A percentile compares a stretch with the other conserved stretches of the same genome.
Conservation (phyloP, 371 early-diverging fungal genomes). For the Syncephalastrum monosporum region DNA sequence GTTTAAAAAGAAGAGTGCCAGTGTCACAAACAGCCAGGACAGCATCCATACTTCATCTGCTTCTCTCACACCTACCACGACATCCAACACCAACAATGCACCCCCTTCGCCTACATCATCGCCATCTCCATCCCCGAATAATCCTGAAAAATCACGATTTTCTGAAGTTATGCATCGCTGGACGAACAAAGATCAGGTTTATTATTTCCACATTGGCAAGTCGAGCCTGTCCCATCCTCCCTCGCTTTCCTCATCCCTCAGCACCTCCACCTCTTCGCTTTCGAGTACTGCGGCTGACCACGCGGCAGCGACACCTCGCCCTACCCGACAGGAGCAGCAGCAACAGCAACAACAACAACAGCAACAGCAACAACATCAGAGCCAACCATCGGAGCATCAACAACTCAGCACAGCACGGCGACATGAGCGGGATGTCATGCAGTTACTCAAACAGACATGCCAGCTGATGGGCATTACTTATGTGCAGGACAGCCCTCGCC, state of each 20-base stretch:
- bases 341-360: not conserved
- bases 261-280: constrained; percentile 22
- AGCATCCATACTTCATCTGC: no score
- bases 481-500: constrained; percentile 21
- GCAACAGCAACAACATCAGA: not conserved
- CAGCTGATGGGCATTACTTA: constrained; percentile 47
- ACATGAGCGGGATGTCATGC: constrained; percentile 26
- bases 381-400: constrained; percentile 7
- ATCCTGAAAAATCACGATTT: constrained; percentile 7
- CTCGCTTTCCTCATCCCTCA: constrained; percentile 28
- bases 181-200: constrained; percentile 32
- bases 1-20: constrained; percentile 12
- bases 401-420: not conserved
- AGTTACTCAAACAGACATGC: constrained; percentile 28
- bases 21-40: constrained; percentile 5
- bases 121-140: not conserved
- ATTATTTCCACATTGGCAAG: constrained; percentile 28
- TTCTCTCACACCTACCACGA: not conserved
- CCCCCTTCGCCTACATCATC: no score
- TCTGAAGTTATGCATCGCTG: constrained; percentile 32
- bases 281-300: constrained; percentile 11
- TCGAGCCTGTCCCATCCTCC: constrained; percentile 20
- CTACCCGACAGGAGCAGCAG: not conserved
- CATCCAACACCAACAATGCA: constrained; percentile 3
- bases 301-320: not conserved